Evolutionary conservation across 2,329 filamentous ascomycete genomes (phyloP), one percentile per base, ranked within the genome.

Genomic region (Fusarium chlamydosporum): DNA sequence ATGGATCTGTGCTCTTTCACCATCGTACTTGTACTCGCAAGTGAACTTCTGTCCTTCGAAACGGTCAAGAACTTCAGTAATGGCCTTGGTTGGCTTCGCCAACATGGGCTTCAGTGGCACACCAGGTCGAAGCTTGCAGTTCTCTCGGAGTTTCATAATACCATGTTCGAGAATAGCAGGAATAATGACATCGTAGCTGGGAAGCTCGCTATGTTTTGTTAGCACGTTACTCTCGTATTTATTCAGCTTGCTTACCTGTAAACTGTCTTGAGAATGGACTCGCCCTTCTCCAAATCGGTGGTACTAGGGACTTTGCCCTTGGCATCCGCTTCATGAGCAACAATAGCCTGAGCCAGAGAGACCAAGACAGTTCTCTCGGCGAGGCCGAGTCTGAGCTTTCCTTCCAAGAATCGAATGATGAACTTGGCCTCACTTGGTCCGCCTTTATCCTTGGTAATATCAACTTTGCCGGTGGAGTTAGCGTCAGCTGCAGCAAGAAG

Each of bases 21-120:
- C 96, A 74, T 99, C 96, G 76, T 99, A 99, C 79, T 99, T 99
- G 85, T 97, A 99, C 78, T 99, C 96, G 81, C 96, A 99, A 2
- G 96, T 98, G 75, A 99, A 99, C 27, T 91, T 92, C 76, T 97
- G 96, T 68, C 92, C 90, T 77, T 98, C 96, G 71, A 99, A 99
- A 7, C 96, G 92, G 79, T 99, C 95, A 12, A 99, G 86, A 1
- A 99, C 96, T 80, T 99, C 96, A 1, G 94, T 97, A 74, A 99
- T 97, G 7, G 96, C 94, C 79, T 99, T 99, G 11, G 96, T 99
- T 4, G 96, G 96, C 75, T 98, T 98, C 20, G 96, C 96, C 82
- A 99, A 86, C 96, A 99, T 99, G 73, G 96, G 96, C 80, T 99
- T 99, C 61, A 99, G 84, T 1, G 96, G 96, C 16, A 99, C 92